These are phyloP conservation scores for Thelonectria olida DNA, from an alignment of 2,329 filamentous ascomycete species.

Conservation along the genomic window DNA sequence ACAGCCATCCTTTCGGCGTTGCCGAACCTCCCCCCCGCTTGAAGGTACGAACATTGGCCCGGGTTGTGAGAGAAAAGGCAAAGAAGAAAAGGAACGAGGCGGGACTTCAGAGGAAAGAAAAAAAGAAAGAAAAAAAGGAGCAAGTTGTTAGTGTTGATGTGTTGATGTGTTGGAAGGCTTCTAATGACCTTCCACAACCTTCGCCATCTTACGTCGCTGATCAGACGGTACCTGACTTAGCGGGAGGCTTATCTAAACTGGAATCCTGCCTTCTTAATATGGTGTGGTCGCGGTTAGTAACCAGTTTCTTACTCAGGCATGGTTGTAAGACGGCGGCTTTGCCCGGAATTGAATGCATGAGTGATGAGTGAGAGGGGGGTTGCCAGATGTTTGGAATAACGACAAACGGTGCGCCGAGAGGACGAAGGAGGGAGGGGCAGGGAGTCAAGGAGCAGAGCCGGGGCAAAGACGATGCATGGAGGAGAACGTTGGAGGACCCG, in stretches of 20 bases:
- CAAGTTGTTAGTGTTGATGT: slow-evolving; percentile 10
- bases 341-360: background rate
- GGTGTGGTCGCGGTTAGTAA: slow-evolving; percentile 15
- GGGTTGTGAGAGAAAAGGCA: slow-evolving; percentile 5
- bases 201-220: slow-evolving; percentile 27
- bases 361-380: background rate
- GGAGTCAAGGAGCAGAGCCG: background rate
- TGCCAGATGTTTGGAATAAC: background rate
- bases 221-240: slow-evolving; percentile 37
- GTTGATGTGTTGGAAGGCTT: slow-evolving; percentile 25
- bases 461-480: background rate
- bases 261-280: slow-evolving; percentile 7
- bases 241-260: slow-evolving; percentile 27
- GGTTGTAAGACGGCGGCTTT: background rate
- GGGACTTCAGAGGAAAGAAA: slow-evolving; percentile 18
- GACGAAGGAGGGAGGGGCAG: background rate
- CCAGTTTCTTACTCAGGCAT: slow-evolving; percentile 13
- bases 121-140: slow-evolving; percentile 4
- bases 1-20: slow-evolving; percentile 32
- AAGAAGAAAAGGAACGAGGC: background rate
- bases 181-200: slow-evolving; percentile 30
- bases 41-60: slow-evolving; percentile 12
- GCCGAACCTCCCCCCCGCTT: slow-evolving; percentile 24
- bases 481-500: slow-evolving; percentile 5
- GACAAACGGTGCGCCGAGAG: background rate